phyloP scores from a whole-genome alignment of 164 flowering plant species.

The Aristolochia fimbriata region DNA sequence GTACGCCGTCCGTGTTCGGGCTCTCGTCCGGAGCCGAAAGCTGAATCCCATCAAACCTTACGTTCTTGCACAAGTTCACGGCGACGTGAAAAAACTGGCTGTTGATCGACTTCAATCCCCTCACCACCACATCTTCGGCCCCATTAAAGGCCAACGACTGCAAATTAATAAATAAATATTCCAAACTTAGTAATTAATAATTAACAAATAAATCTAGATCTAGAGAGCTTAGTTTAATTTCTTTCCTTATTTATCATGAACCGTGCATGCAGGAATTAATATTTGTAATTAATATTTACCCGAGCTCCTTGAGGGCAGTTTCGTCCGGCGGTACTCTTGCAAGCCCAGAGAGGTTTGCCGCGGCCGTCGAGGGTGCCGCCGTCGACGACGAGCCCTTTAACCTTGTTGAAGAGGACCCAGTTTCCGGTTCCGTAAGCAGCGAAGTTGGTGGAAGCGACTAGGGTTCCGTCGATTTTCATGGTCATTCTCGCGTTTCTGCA shows the following conservation, averaged over 20 bases:
- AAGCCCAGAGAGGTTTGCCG: constrained; percentile 40
- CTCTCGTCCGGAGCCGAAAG: constrained; percentile 21
- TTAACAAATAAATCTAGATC: too few species aligned
- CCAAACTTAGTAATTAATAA: too few species aligned
- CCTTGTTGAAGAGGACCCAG: constrained; percentile 39
- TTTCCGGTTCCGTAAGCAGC: constrained; percentile 12
- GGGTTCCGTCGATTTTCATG: constrained; percentile 15
- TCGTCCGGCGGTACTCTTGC: constrained; percentile 16
- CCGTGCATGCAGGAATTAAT: too few species aligned
- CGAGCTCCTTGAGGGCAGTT: constrained; percentile 18
- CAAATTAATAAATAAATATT: too few species aligned
- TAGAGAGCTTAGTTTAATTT: too few species aligned
- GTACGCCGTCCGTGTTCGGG: constrained; percentile 37
- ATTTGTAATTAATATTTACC: too few species aligned
- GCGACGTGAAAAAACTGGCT: constrained; percentile 34
- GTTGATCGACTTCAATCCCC: constrained; percentile 31
- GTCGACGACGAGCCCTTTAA: constrained; percentile 17
- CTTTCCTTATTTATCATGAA: too few species aligned
- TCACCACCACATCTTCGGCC: constrained; percentile 21
- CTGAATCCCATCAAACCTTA: constrained; percentile 12
- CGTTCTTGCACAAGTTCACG: constrained; percentile 23
- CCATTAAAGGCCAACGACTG: constrained; percentile 18
- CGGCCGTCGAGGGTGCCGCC: constrained; percentile 53
- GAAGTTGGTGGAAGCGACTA: constrained; percentile 24
- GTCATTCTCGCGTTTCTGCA: constrained; percentile 13